phyloP scores from a whole-genome alignment of 2,329 filamentous ascomycete genomes.

The Blumeriella jaapii region DNA sequence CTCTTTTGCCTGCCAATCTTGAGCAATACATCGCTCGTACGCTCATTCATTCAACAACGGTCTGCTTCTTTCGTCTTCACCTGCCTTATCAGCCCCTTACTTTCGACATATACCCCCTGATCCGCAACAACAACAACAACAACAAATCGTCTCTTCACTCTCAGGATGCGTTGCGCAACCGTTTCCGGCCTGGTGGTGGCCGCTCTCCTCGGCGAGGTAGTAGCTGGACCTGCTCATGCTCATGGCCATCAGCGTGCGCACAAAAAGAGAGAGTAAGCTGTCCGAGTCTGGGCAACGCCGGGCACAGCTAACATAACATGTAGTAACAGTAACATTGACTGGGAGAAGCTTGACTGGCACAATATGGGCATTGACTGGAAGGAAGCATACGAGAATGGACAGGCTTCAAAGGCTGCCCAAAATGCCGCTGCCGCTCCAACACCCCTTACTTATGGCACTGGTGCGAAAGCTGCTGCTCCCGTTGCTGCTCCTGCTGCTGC shows the following conservation, averaged over 20 bases:
- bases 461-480: constrained; percentile 2
- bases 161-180: constrained; percentile 25
- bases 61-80: not conserved
- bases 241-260: constrained; percentile 23
- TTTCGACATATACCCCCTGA: not conserved
- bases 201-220: constrained; percentile 23
- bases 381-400: constrained; percentile 18
- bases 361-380: constrained; percentile 23
- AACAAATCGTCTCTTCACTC: constrained; percentile 3
- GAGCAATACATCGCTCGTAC: constrained; percentile 25
- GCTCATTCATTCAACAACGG: constrained; percentile 21
- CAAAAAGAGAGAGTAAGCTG: constrained; percentile 25
- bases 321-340: constrained; percentile 20
- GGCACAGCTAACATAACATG: constrained; percentile 1
- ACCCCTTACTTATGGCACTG: not conserved
- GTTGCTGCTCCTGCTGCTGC: constrained; percentile 2
- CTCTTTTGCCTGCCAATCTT: constrained; percentile 14
- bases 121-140: constrained; percentile 4
- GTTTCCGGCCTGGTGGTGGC: constrained; percentile 21
- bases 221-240: constrained; percentile 24
- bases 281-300: not conserved
- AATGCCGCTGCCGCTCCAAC: constrained; percentile 3
- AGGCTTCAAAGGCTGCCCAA: constrained; percentile 7
- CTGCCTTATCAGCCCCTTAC: not conserved
- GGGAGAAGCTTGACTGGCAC: constrained; percentile 18